phyloP scores from a whole-genome alignment of 495 filamentous ascomycete genomes.

The Aspergillus hancockii region DNA sequence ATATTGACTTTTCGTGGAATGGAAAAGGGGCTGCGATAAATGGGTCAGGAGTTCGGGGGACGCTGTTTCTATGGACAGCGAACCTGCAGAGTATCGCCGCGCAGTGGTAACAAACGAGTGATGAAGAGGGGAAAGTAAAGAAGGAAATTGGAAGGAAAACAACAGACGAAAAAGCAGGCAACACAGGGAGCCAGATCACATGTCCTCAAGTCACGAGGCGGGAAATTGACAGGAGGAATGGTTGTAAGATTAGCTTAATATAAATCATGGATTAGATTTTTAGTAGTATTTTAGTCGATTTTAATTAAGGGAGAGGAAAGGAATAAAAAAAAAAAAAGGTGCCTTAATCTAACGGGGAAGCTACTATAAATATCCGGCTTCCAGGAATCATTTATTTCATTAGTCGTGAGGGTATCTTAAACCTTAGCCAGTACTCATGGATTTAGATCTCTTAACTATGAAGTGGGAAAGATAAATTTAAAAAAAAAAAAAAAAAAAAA shows the following conservation, averaged over 20 bases:
- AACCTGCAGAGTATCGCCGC: not conserved
- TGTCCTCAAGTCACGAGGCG: not conserved
- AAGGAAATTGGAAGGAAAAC: not conserved
- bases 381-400: too few relatives aligned
- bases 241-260: conserved; percentile 1
- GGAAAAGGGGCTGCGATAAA: not conserved
- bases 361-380: conserved; percentile 2
- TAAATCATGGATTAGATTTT: not conserved
- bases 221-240: not conserved
- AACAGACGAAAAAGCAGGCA: not conserved
- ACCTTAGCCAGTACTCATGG: not conserved
- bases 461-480: not conserved
- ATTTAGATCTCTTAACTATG: not conserved
- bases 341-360: conserved; percentile 1
- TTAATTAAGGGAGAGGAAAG: not conserved
- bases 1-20: conserved; percentile 9
- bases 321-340: not conserved
- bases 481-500: not conserved
- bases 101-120: not conserved
- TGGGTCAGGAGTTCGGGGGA: not conserved
- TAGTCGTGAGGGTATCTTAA: not conserved
- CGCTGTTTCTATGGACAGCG: not conserved
- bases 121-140: not conserved
- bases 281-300: conserved; percentile 6
- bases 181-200: not conserved